Percentiles rank a stretch among this genome's conserved stretches.
phyloP scores from a whole-genome alignment of 768 basidiomycete species.

The Tricholoma bakamatsutake region DNA sequence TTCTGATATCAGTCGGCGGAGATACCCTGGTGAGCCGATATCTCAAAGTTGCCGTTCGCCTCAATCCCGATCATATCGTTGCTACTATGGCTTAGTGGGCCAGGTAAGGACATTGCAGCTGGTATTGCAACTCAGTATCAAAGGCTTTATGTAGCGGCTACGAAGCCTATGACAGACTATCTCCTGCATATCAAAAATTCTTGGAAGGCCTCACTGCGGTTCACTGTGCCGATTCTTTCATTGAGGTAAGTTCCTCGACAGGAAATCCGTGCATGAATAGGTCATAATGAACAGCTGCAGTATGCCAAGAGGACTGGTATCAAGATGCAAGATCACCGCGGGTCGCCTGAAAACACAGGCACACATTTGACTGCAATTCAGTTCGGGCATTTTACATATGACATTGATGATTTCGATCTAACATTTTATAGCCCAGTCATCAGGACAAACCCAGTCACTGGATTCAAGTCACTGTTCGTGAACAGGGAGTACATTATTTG shows the following conservation, averaged over 20 bases:
- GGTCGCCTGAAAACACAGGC: conserved; percentile 49
- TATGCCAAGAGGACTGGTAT: conserved; percentile 24
- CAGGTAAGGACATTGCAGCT: conserved; percentile 19
- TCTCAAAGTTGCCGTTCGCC: background rate
- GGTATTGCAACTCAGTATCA: background rate
- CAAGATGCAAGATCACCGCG: conserved; percentile 36
- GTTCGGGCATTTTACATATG: conserved; percentile 20
- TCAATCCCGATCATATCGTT: background rate
- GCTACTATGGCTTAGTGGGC: conserved; percentile 26
- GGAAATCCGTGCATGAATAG: background rate
- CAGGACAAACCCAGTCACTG: conserved; percentile 54
- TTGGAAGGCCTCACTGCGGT: conserved; percentile 54
- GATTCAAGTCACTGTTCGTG: conserved; percentile 52
- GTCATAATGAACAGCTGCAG: conserved; percentile 11
- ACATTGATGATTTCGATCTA: background rate
- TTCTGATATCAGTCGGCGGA: conserved; percentile 25
- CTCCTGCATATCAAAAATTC: conserved; percentile 45
- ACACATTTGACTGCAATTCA: conserved; percentile 44
- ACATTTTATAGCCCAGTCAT: conserved; percentile 37
- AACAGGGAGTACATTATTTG: conserved; percentile 36
- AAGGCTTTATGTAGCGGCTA: conserved; percentile 32
- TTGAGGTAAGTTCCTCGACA: conserved; percentile 21
- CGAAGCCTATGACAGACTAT: conserved; percentile 60
- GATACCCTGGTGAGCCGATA: conserved; percentile 32
- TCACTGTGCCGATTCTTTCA: conserved; percentile 41